Conservation (phyloP, 805 yeast genomes). For the Phaffomyces thermotolerans region DNA sequence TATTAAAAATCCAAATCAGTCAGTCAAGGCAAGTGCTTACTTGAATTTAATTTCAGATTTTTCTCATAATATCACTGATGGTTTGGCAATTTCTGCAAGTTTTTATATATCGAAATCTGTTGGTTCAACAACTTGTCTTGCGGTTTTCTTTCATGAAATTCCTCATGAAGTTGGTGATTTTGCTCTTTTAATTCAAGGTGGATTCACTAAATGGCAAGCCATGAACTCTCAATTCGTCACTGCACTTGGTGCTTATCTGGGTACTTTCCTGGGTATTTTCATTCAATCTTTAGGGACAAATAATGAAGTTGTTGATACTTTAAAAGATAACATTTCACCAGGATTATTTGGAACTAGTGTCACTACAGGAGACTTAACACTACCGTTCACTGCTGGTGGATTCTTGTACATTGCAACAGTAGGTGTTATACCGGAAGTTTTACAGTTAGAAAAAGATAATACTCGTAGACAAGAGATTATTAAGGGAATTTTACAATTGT, state of each 20-base stretch:
- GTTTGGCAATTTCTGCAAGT: slow-evolving; percentile 65
- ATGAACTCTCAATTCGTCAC: slow-evolving; percentile 61
- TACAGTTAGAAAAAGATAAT: slow-evolving; percentile 35
- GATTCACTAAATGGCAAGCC: slow-evolving; percentile 59
- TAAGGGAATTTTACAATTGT: slow-evolving; percentile 39
- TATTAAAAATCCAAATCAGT: slow-evolving; percentile 29
- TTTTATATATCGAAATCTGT: slow-evolving; percentile 52
- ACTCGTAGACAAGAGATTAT: slow-evolving; percentile 32
- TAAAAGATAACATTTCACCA: slow-evolving; percentile 13
- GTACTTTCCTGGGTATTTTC: slow-evolving; percentile 57
- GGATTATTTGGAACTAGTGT: slow-evolving; percentile 48
- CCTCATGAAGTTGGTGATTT: slow-evolving; percentile 82
- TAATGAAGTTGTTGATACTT: neutral
- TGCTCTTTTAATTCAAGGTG: slow-evolving; percentile 63
- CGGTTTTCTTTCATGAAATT: slow-evolving; percentile 69
- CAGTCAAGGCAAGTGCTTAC: slow-evolving; percentile 42
- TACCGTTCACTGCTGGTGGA: slow-evolving; percentile 75
- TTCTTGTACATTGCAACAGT: slow-evolving; percentile 66
- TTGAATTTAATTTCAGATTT: slow-evolving; percentile 64
- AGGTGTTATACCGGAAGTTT: slow-evolving; percentile 67
- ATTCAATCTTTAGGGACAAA: slow-evolving; percentile 35
- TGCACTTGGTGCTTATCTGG: slow-evolving; percentile 56
- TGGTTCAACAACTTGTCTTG: slow-evolving; percentile 64
- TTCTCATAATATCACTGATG: slow-evolving; percentile 71
- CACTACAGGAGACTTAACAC: slow-evolving; percentile 41